Conservation (phyloP, 2,329 filamentous ascomycete species). For the Arthrobotrys conoides region DNA sequence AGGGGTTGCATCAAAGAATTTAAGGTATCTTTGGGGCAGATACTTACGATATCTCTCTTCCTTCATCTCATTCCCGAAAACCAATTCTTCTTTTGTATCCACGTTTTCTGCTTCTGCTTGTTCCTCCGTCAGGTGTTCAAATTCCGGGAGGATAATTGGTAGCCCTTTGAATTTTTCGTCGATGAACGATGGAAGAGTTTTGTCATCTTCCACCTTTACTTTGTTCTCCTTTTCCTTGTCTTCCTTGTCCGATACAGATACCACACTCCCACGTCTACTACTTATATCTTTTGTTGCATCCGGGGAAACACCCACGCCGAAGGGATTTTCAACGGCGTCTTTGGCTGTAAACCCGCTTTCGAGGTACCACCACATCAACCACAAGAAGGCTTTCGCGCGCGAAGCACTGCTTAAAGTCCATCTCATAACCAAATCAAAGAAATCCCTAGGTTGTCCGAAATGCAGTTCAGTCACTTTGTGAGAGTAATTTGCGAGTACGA, state of each 20-base stretch:
- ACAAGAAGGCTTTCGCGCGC: constrained; percentile 88
- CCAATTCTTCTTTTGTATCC: constrained; percentile 78
- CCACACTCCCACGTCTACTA: constrained; percentile 70
- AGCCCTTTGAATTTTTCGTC: constrained; percentile 66
- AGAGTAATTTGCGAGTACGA: constrained; percentile 90
- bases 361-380: constrained; percentile 99
- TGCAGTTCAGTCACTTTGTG: constrained; percentile 93
- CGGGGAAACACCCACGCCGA: constrained; percentile 73
- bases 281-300: constrained; percentile 19
- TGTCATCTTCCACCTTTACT: constrained; percentile 62
- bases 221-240: constrained; percentile 66
- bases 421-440: constrained; percentile 97
- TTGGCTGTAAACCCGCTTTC: constrained; percentile 94
- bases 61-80: constrained; percentile 80
- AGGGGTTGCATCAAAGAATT: constrained; percentile 57
- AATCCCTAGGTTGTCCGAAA: constrained; percentile 86
- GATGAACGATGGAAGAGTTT: constrained; percentile 65
- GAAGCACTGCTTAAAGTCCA: constrained; percentile 84
- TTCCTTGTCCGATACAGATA: constrained; percentile 77
- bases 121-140: constrained; percentile 77
- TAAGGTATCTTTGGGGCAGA: background rate
- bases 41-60: constrained; percentile 76
- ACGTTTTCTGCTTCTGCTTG: constrained; percentile 80
- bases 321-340: constrained; percentile 90
- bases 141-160: constrained; percentile 74